Percentiles rank a stretch among this genome's conserved stretches.
These are phyloP conservation scores for Pseudotsuga menziesii DNA, from an alignment of 75 land plant species.

Conservation along the genomic window DNA sequence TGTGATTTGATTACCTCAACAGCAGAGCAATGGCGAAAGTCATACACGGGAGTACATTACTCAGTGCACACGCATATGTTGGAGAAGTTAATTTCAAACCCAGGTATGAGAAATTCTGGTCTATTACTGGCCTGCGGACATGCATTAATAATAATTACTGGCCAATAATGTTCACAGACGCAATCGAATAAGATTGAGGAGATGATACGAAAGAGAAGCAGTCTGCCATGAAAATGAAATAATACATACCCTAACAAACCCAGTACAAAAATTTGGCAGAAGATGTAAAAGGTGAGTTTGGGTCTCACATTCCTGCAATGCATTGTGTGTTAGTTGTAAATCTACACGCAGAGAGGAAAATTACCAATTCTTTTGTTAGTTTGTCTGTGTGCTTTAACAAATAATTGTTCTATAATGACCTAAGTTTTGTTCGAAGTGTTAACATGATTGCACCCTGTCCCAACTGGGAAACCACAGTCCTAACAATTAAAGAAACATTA, in stretches of 20 bases:
- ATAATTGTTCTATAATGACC: no score
- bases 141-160: neutral
- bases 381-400: no score
- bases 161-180: no score
- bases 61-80: conserved; percentile 39
- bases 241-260: conserved; percentile 16
- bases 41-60: conserved; percentile 38
- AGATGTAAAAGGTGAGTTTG: conserved; percentile 15
- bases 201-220: neutral
- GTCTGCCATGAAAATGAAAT: no score
- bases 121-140: conserved; percentile 19
- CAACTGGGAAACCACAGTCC: no score
- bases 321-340: neutral
- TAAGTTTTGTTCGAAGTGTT: no score
- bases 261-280: conserved; percentile 14
- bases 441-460: no score
- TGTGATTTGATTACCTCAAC: conserved; percentile 19
- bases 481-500: no score
- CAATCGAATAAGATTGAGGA: neutral
- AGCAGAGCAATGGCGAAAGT: conserved; percentile 43
- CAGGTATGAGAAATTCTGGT: conserved; percentile 22
- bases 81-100: conserved; percentile 24
- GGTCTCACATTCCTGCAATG: conserved; percentile 12
- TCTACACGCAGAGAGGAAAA: no score
- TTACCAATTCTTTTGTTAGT: no score